Evolutionary conservation across 176 grass and related monocot species (phyloP).

Genomic region (Otatea glauca): DNA sequence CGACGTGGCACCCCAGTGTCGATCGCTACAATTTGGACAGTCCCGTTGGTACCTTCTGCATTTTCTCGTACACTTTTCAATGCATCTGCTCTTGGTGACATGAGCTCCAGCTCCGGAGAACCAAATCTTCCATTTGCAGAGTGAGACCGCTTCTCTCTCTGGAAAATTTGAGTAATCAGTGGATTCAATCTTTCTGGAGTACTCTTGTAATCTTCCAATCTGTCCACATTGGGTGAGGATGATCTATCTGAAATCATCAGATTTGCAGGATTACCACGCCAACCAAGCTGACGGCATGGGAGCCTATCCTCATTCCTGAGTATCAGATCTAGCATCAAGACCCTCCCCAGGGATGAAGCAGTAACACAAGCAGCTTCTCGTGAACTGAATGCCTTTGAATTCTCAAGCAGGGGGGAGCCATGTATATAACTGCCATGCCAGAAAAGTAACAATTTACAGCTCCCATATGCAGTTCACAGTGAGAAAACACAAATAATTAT

Average conservation of each 20-base stretch:
- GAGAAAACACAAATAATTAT: slow-evolving; percentile 28
- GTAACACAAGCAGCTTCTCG: slow-evolving; percentile 59
- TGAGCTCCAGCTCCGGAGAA: slow-evolving; percentile 36
- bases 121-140: slow-evolving; percentile 54
- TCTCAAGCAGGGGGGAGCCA: slow-evolving; percentile 88
- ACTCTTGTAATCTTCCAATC: slow-evolving; percentile 39
- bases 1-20: slow-evolving; percentile 89
- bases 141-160: slow-evolving; percentile 61
- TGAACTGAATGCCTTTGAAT: slow-evolving; percentile 77
- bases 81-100: slow-evolving; percentile 42
- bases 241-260: slow-evolving; percentile 72
- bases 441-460: slow-evolving; percentile 41
- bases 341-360: slow-evolving; percentile 74
- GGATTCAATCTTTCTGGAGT: slow-evolving; percentile 40
- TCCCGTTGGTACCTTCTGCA: slow-evolving; percentile 19
- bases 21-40: slow-evolving; percentile 75
- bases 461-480: slow-evolving; percentile 14
- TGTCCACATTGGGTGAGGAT: slow-evolving; percentile 39
- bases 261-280: slow-evolving; percentile 94
- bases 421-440: slow-evolving; percentile 79
- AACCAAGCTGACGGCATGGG: slow-evolving; percentile 86
- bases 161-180: slow-evolving; percentile 44
- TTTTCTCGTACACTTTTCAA: slow-evolving; percentile 39
- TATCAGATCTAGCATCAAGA: slow-evolving; percentile 92
- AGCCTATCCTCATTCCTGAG: slow-evolving; percentile 92